Base-by-base conservation (phyloP, 805 yeast species). In the Clavispora fructus region DNA sequence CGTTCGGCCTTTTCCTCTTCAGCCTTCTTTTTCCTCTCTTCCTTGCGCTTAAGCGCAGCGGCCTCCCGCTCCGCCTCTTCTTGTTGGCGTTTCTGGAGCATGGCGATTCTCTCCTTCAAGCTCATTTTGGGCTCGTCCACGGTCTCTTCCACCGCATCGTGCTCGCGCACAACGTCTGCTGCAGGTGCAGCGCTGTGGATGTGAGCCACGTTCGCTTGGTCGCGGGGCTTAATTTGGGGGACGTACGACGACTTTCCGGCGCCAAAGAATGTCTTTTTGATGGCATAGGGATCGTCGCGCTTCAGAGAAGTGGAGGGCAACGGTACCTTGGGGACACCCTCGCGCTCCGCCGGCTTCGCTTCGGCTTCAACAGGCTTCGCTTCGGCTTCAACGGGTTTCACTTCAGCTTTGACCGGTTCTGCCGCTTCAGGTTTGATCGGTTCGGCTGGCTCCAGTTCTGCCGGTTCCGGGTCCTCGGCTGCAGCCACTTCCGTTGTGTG, bases 51-150 rank as follows among this genome's bases (percentile, higher is more conserved):
- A 58, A 75, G 53, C 7, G 83, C 79, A 4, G 77, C 78, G 3
- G 81, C 84, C 52, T 80, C 91, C 47, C 80, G 71, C 49, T 84
- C 92, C 17, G 84, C 87, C 56, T 88, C 95, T 58, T 85, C 86
- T 48, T 78, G 79, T 60, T 88, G 96, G 48, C 83, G 82, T 58
- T 87, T 79, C 62, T 91, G 96, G 42, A 92, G 71, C 58, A 87
- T 58, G 6, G 89, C 88, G 60, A 92, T 89, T 53, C 98, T 77
- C 56, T 94, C 97, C 60, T 85, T 85, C 56, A 92, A 71, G 47
- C 95, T 84, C 70, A 90, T 66, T 54, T 86, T 82, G 8, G 96
- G 96, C 30, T 75, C 79, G 29, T 75, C 84, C 19, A 27, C 73
- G 79, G 47, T 78, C 79, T 46, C 73, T 69, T 25, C 58, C 11